Percentiles rank a stretch among this genome's conserved stretches.
These are phyloP conservation scores for Hymenoscyphus infarciens DNA, from an alignment of 2,329 filamentous ascomycete genomes.

Conservation along the genomic window DNA sequence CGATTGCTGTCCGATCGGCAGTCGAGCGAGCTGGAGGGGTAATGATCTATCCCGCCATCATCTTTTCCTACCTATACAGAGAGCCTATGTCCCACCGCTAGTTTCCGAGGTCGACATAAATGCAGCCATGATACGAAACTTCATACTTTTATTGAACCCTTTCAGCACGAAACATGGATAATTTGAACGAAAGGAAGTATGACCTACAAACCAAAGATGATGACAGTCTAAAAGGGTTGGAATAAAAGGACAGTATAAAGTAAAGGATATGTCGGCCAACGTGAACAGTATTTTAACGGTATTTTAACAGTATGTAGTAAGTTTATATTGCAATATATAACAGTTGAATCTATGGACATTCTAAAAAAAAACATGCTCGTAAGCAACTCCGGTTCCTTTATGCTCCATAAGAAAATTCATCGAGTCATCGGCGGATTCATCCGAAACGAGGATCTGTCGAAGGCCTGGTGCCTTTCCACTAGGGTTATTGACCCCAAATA, in stretches of 20 bases:
- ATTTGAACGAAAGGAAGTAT: background rate
- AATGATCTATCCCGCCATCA: background rate
- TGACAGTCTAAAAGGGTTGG: background rate
- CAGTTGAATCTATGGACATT: conserved; percentile 3
- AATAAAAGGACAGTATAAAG: background rate
- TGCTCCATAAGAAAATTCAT: conserved; percentile 22
- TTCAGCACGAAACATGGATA: background rate
- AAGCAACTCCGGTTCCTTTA: background rate
- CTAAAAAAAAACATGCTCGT: background rate
- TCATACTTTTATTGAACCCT: background rate
- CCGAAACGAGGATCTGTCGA: conserved; percentile 27
- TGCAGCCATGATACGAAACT: background rate
- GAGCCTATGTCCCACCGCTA: background rate
- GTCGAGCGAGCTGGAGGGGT: conserved; percentile 1
- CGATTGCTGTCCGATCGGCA: background rate
- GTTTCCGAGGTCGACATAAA: background rate
- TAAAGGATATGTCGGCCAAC: background rate
- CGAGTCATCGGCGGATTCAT: conserved; percentile 29
- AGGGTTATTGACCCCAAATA: conserved; percentile 36
- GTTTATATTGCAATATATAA: conserved; percentile 23
- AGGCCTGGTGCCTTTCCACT: conserved; percentile 36
- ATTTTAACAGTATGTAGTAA: conserved; percentile 9
- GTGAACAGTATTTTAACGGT: background rate
- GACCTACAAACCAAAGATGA: background rate
- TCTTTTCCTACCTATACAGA: background rate